Conservation (phyloP, 1,284 basidiomycete genomes). For the Trichosporon faecale region DNA sequence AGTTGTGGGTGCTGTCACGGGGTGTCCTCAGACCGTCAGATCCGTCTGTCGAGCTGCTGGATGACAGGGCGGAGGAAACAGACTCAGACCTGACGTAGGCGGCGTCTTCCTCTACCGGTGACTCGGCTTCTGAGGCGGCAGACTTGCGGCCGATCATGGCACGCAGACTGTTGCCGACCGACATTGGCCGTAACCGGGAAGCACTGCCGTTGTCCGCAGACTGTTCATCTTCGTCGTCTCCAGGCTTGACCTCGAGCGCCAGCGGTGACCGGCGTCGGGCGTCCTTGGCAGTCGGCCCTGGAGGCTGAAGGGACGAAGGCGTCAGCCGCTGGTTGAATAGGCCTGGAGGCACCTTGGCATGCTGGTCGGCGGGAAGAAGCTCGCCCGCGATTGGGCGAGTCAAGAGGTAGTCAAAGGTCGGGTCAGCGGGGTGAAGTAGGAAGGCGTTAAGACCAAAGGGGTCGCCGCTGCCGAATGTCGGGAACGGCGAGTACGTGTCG, state of each 20-base stretch:
- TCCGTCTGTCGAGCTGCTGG: slow-evolving; percentile 27
- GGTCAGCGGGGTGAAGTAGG: slow-evolving; percentile 42
- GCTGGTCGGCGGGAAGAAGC: slow-evolving; percentile 10
- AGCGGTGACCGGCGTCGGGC: slow-evolving; percentile 26
- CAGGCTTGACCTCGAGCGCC: slow-evolving; percentile 26
- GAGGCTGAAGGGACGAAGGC: slow-evolving; percentile 13
- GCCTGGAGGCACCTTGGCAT: not conserved
- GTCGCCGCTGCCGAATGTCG: slow-evolving; percentile 36
- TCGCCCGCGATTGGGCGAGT: slow-evolving; percentile 23
- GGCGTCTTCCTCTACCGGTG: slow-evolving; percentile 11
- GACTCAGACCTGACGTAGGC: slow-evolving; percentile 30
- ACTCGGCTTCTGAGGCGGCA: slow-evolving; percentile 12
- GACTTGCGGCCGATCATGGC: slow-evolving; percentile 16
- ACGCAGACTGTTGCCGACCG: slow-evolving; percentile 7
- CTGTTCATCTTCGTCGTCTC: slow-evolving; percentile 6
- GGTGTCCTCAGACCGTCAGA: slow-evolving; percentile 43
- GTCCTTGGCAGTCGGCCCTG: slow-evolving; percentile 5
- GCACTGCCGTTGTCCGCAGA: not conserved
- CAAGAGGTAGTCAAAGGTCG: slow-evolving; percentile 39
- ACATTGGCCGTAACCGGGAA: not conserved
- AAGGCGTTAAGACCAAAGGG: slow-evolving; percentile 44
- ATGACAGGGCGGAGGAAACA: slow-evolving; percentile 31
- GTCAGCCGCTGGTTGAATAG: not conserved
- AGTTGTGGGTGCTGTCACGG: slow-evolving; percentile 18
- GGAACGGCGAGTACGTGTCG: slow-evolving; percentile 46